Conservation (phyloP, 441 rosid genomes). For the Biscutella laevigata region DNA sequence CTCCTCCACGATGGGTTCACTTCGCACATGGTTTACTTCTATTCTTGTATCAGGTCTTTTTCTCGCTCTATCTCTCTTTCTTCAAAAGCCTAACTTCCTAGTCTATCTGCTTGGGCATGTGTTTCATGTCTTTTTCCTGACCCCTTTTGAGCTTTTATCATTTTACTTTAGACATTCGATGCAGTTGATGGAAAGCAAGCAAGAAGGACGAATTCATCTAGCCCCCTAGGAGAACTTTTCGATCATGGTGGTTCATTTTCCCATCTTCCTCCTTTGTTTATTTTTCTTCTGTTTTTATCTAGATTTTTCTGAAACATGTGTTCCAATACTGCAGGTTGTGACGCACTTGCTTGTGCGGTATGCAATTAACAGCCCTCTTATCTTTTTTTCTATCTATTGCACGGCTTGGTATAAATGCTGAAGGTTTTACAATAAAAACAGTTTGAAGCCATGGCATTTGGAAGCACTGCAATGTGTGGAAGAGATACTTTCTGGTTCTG, state of each 20-base stretch:
- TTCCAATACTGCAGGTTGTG: constrained; percentile 62
- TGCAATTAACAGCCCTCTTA: constrained; percentile 18
- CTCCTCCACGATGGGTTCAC: constrained; percentile 97
- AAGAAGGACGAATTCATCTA: constrained; percentile 82
- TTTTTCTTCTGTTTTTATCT: constrained; percentile 6
- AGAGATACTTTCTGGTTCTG: constrained; percentile 87
- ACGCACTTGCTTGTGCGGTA: constrained; percentile 98
- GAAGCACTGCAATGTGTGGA: constrained; percentile 92
- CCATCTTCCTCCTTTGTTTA: constrained; percentile 1
- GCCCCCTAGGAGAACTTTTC: constrained; percentile 94
- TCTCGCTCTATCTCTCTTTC: constrained; percentile 11
- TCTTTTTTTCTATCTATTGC: background rate
- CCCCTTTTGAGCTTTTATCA: constrained; percentile 3
- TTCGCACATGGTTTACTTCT: constrained; percentile 89
- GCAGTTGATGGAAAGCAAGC: constrained; percentile 99
- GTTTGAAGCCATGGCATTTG: constrained; percentile 88
- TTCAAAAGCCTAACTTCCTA: background rate
- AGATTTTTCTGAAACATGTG: constrained; percentile 22
- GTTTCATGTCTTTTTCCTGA: background rate
- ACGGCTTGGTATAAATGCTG: constrained; percentile 9
- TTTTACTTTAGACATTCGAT: constrained; percentile 95
- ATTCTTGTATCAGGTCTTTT: constrained; percentile 80
- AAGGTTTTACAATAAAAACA: constrained; percentile 25
- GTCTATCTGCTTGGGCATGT: background rate
- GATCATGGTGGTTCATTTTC: constrained; percentile 64